These are phyloP conservation scores for Auriscalpium microsporum DNA, from an alignment of 768 basidiomycete genomes.

Conservation along the genomic window DNA sequence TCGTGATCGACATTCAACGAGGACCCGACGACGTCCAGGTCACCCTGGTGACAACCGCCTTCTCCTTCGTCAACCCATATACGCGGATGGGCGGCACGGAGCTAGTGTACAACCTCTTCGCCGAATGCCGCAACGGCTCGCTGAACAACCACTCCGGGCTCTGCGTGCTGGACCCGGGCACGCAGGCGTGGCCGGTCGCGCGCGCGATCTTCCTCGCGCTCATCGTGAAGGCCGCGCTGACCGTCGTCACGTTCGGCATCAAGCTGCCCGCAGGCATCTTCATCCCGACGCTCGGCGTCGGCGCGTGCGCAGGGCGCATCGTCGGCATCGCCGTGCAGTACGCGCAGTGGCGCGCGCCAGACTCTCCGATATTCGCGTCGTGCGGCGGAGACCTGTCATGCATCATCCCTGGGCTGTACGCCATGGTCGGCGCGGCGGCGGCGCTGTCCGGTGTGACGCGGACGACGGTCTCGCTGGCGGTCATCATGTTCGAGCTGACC, in stretches of 20 bases:
- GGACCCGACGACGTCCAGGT: slow-evolving; percentile 38
- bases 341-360: slow-evolving; percentile 55
- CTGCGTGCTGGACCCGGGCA: slow-evolving; percentile 58
- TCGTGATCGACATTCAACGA: neutral
- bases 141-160: slow-evolving; percentile 51
- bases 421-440: slow-evolving; percentile 95
- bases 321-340: slow-evolving; percentile 77
- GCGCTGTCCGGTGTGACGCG: slow-evolving; percentile 92
- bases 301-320: slow-evolving; percentile 87
- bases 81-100: slow-evolving; percentile 94
- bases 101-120: slow-evolving; percentile 84
- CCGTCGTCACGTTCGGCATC: slow-evolving; percentile 89
- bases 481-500: slow-evolving; percentile 94
- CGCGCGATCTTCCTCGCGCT: slow-evolving; percentile 65
- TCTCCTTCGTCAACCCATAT: slow-evolving; percentile 85
- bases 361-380: slow-evolving; percentile 48
- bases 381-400: slow-evolving; percentile 65
- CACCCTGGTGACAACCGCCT: slow-evolving; percentile 62
- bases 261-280: slow-evolving; percentile 92
- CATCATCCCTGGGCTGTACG: slow-evolving; percentile 85
- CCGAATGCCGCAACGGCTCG: slow-evolving; percentile 66
- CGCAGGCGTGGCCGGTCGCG: slow-evolving; percentile 54
- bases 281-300: slow-evolving; percentile 90
- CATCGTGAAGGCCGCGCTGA: slow-evolving; percentile 72
- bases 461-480: slow-evolving; percentile 88